Evolutionary conservation across 2,329 filamentous ascomycete genomes (phyloP), one percentile per base, ranked within the genome.

Genomic region (Ascochyta koolunga): DNA sequence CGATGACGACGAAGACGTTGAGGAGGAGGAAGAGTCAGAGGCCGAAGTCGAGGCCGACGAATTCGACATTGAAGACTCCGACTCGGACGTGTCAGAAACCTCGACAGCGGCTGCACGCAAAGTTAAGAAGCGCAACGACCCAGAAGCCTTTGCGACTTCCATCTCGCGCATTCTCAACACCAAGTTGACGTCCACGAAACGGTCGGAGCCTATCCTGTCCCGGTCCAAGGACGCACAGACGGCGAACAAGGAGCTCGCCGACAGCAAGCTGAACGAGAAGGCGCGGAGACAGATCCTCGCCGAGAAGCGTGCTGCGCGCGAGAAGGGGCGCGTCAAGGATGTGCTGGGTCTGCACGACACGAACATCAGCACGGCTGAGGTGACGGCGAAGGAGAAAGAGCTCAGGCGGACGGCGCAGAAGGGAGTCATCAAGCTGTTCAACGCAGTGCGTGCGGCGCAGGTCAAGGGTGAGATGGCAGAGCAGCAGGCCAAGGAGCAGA

Each of bases 381-480:
- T 85, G 7, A 76, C 82, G 15, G 90, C 89, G 69, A 84, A 87
- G 66, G 93, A 98, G 80, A 89, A 87, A 78, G 81, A 86, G 60
- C 75, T 98, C 69, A 86, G 90, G 68, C 95, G 96, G 80, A 91
- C 90, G 42, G 93, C 93, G 38, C 91, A 97, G 77, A 84, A 91
- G 49, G 93, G 93, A 84, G 95, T 99, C 35, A 89, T 98, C 21
- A 96, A 93, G 80, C 81, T 99, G 54, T 99, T 99, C 78, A 97
- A 98, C 74, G 95, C 95, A 0, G 92, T 99, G 27, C 83, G 93
- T 38, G 91, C 91, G 19, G 93, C 95, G 13, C 95, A 99, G 77
- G 89, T 97, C 52, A 90, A 93, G 75, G 93, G 89, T 2, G 85
- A 88, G 54, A 87, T 93, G 75, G 89, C 91, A 5, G 87, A 89